Evolutionary conservation across 2,329 filamentous ascomycete species (phyloP).

Genomic region (Coleophoma cylindrospora): DNA sequence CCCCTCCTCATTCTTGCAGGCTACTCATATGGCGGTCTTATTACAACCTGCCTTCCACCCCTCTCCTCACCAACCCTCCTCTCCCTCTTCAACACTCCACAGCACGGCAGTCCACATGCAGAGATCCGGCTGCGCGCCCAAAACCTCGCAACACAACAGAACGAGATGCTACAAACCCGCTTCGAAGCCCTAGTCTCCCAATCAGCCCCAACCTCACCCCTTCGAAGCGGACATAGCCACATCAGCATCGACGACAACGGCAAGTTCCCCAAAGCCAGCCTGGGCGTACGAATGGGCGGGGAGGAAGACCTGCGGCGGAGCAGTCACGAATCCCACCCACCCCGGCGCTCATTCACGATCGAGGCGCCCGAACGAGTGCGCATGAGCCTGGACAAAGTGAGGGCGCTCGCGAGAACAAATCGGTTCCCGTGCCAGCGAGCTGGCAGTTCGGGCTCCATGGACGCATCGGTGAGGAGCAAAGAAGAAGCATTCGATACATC

Average conservation of each 20-base stretch:
- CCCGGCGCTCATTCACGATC: slow-evolving; percentile 18
- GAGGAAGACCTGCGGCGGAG: slow-evolving; percentile 27
- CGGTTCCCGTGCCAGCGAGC: slow-evolving; percentile 21
- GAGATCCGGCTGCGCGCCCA: slow-evolving; percentile 68
- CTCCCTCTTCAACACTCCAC: slow-evolving; percentile 50
- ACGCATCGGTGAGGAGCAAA: slow-evolving; percentile 20
- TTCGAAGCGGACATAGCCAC: slow-evolving; percentile 11
- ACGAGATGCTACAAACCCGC: slow-evolving; percentile 14
- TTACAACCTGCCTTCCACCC: slow-evolving; percentile 68
- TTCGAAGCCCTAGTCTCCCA: slow-evolving; percentile 10
- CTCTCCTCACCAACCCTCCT: slow-evolving; percentile 33
- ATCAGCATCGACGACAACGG: slow-evolving; percentile 10
- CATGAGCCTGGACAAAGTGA: slow-evolving; percentile 33
- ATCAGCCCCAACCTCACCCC: slow-evolving; percentile 1
- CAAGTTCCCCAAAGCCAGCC: slow-evolving; percentile 10
- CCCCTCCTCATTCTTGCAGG: slow-evolving; percentile 60
- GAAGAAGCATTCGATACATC: slow-evolving; percentile 17
- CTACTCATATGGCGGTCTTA: slow-evolving; percentile 87
- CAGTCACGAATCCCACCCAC: slow-evolving; percentile 28
- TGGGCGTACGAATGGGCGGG: slow-evolving; percentile 23
- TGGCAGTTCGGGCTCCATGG: slow-evolving; percentile 15
- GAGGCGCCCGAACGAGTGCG: slow-evolving; percentile 29
- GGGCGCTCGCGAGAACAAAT: slow-evolving; percentile 21
- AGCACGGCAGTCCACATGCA: slow-evolving; percentile 51
- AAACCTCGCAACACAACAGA: slow-evolving; percentile 61